Evolutionary conservation across 148 eudicot species (phyloP).

Genomic region (Bassia scoparia): DNA sequence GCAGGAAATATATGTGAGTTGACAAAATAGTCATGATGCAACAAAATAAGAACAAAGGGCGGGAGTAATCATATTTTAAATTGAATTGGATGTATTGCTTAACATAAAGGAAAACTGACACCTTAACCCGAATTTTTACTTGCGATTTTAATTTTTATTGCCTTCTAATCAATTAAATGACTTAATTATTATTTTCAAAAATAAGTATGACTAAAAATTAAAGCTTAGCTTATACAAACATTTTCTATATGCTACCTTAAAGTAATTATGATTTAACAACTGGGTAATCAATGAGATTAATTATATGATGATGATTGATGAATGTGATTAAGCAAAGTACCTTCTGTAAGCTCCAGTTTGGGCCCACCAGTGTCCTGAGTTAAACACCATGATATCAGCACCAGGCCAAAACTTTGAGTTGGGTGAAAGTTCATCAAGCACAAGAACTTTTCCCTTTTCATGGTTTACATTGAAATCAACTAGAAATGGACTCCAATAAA

Average conservation of each 20-base stretch:
- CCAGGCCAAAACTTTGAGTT: conserved; percentile 40
- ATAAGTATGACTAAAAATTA: too few relatives aligned
- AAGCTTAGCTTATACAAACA: too few relatives aligned
- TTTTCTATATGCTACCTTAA: too few relatives aligned
- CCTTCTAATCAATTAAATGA: too few relatives aligned
- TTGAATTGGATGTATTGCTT: too few relatives aligned
- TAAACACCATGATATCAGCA: conserved; percentile 59
- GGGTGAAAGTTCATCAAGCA: conserved; percentile 34
- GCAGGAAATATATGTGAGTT: background rate
- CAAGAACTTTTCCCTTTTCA: conserved; percentile 23
- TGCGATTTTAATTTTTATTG: too few relatives aligned
- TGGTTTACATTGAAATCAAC: conserved; percentile 26
- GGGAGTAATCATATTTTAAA: background rate
- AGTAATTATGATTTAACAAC: too few relatives aligned
- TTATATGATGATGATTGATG: too few relatives aligned
- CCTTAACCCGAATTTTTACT: too few relatives aligned
- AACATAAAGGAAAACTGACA: too few relatives aligned
- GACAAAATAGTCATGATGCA: background rate
- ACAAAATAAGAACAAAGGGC: background rate
- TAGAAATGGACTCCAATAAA: conserved; percentile 61
- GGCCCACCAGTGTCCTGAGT: conserved; percentile 68
- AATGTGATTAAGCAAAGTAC: conserved; percentile 23
- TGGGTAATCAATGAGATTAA: too few relatives aligned
- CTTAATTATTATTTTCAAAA: too few relatives aligned
- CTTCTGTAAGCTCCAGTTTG: conserved; percentile 36